These are phyloP conservation scores for Crucihimalaya himalaica DNA, from an alignment of 345 rosid species.

Conservation along the genomic window DNA sequence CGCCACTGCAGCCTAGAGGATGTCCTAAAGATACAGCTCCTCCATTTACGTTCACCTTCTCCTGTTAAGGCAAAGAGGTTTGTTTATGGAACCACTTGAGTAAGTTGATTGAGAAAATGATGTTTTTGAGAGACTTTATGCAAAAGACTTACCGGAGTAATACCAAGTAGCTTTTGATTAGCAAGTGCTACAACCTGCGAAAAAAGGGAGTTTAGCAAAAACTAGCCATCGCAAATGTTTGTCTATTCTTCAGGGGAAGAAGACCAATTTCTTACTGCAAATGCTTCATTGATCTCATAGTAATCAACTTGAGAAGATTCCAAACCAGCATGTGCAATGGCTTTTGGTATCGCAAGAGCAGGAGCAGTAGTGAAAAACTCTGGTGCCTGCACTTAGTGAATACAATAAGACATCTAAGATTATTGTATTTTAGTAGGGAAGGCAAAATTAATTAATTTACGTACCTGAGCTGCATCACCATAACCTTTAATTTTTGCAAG, in stretches of 20 bases:
- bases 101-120: slow-evolving; percentile 12
- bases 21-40: slow-evolving; percentile 98
- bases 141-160: slow-evolving; percentile 65
- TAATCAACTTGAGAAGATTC: slow-evolving; percentile 84
- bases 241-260: background rate
- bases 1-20: slow-evolving; percentile 99
- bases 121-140: background rate
- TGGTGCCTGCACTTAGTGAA: slow-evolving; percentile 63
- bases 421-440: background rate
- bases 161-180: slow-evolving; percentile 77
- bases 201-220: background rate
- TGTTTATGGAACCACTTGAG: background rate
- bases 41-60: slow-evolving; percentile 84
- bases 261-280: slow-evolving; percentile 61
- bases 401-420: slow-evolving; percentile 7
- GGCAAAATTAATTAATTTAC: background rate
- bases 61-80: slow-evolving; percentile 47
- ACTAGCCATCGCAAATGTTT: background rate
- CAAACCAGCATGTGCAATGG: slow-evolving; percentile 76
- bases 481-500: slow-evolving; percentile 82
- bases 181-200: slow-evolving; percentile 93
- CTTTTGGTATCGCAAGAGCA: slow-evolving; percentile 95
- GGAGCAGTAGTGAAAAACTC: slow-evolving; percentile 96
- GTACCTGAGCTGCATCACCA: slow-evolving; percentile 97
- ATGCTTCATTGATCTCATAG: slow-evolving; percentile 98